Base-by-base conservation (phyloP, 2,329 filamentous ascomycete species). In the Aphanocladium album region DNA sequence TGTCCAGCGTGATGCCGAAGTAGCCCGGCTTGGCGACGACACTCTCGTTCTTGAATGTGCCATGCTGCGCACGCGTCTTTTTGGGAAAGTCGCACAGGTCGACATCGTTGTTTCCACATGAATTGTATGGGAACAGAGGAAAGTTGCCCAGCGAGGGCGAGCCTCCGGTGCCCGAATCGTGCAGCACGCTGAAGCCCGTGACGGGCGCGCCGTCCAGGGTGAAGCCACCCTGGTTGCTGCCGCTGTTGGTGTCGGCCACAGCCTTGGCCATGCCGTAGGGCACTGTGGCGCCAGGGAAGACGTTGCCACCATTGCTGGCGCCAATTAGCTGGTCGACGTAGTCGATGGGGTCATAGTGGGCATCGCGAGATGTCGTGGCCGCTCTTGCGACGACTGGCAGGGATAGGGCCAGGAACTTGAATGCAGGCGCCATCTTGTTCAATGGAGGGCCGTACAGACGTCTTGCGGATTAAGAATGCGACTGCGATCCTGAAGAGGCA, bases 81-180 rank as follows among this genome's bases (percentile, higher is more conserved):
- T 83, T 83, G 12, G 82, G 80, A 67, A 84, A 90, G 14, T 75
- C 76, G 70, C 88, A 90, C 8, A 77, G 76, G 66, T 89, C 77
- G 58, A 91, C 72, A 43, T 86, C 80, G 62, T 89, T 83, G 16
- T 76, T 79, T 0, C 81, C 77, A 64, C 89, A 91, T 45, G 78
- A 77, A 4, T 81, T 74, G 63, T 89, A 87, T 0, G 88, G 80
- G 64, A 91, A 91, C 1, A 91, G 75, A 0, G 89, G 86, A 57
- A 91, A 91, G 68, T 90, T 90, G 16, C 88, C 89, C 17, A 91
- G 74, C 4, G 86, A 90, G 0, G 88, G 83, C 1, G 74, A 72
- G 8, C 79, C 78, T 23, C 83, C 83, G 0, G 82, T 85, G 1
- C 83, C 83, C 2, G 80, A 83, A 67, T 86, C 83, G 67, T 85